Evolutionary conservation across 495 filamentous ascomycete genomes (phyloP), one percentile per base, ranked within the genome.

Genomic region (Neurospora sp.): DNA sequence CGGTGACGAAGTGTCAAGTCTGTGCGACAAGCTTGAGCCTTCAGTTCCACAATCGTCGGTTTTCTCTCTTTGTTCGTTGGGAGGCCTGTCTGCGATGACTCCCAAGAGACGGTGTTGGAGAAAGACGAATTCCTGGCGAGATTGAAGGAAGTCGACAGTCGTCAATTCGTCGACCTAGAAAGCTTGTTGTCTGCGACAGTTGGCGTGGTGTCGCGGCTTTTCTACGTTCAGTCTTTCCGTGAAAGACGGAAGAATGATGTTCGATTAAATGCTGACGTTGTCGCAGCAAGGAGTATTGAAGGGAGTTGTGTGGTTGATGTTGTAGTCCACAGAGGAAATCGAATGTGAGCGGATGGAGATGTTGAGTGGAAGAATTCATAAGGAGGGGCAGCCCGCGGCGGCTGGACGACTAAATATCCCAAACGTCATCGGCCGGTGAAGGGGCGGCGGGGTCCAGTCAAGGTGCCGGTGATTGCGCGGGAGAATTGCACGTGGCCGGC

Each of bases 191-290:
- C 8, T 45, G 42, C 42, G 42, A 45, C 42, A 45, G n/a, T 0
- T 45, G 42, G 8, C 1, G 42, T 45, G 1, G 1, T 45, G 42
- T 45, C 42, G 6, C 6, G 7, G 16, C 41, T n/a, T 1, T 3
- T 18, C 2, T n/a, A 1, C 0, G 41, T 44, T n/a, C 16, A 0
- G 41, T 44, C 41, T n/a, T 44, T 44, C n/a, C 5, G 16, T 18
- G 5, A 0, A 44, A n/a, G 41, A n/a, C 7, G 41, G 0, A n/a
- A 0, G 16, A 8, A 20, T 20, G 44, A 45, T 0, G n/a, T 4
- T 10, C 3, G 18, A 20, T 20, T n/a, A 1, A 45, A 45, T 9
- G 0, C 0, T 0, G 42, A 8, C 18, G 8, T 45, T 20, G 18
- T 20, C 42, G 8, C 2, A 8, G 0, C 1, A 8, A 45, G 2